These are phyloP conservation scores for Lavandula angustifolia DNA, from an alignment of 257 asterid species.

Conservation along the genomic window DNA sequence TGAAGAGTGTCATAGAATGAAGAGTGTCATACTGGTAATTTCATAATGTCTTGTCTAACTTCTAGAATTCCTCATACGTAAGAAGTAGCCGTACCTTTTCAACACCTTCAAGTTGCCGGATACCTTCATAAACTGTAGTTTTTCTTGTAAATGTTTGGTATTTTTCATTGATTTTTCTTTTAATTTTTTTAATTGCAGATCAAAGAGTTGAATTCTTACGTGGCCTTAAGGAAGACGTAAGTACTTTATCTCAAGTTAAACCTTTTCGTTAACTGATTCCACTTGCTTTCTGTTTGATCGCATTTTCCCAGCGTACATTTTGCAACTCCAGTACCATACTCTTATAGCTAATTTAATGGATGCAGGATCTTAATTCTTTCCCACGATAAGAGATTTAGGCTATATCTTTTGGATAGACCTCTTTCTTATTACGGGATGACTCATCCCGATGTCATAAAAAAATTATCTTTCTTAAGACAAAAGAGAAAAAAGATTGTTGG, in stretches of 20 bases:
- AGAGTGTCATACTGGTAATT: constrained; percentile 4
- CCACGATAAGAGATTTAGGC: too few species aligned
- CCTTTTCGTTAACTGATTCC: constrained; percentile 25
- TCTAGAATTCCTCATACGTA: constrained; percentile 13
- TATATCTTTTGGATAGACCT: too few species aligned
- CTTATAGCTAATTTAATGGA: not conserved
- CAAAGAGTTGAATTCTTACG: constrained; percentile 93
- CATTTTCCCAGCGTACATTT: constrained; percentile 1
- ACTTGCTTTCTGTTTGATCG: constrained; percentile 20
- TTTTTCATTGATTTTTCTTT: constrained; percentile 23
- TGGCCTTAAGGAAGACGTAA: constrained; percentile 94
- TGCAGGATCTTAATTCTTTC: too few species aligned
- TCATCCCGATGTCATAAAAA: not conserved
- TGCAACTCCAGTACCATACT: constrained; percentile 13
- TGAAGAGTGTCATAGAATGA: not conserved
- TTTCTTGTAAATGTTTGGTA: not conserved
- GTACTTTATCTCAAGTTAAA: constrained; percentile 36
- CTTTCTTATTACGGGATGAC: not conserved
- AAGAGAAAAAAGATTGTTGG: not conserved
- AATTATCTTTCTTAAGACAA: not conserved
- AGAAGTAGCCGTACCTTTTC: constrained; percentile 8
- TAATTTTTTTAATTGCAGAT: constrained; percentile 50
- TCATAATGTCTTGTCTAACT: constrained; percentile 2
- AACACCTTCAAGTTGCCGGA: constrained; percentile 6
- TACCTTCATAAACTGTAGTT: constrained; percentile 15